Conservation (phyloP, 2,329 filamentous ascomycete species). For the Penicillium sp. region DNA sequence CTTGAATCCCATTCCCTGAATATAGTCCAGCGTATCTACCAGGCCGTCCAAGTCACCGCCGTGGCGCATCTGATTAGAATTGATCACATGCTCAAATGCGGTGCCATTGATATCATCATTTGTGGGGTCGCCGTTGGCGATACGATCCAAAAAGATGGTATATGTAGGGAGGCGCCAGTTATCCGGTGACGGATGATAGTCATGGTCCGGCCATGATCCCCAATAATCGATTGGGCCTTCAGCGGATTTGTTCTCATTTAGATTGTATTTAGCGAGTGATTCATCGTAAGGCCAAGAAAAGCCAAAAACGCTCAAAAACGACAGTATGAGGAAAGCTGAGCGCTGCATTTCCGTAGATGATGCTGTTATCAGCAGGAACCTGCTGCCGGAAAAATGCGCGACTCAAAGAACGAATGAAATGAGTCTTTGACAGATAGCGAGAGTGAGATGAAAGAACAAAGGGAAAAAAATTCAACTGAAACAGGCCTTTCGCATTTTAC, state of each 20-base stretch:
- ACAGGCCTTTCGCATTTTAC: background rate
- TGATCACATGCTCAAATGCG: slow-evolving; percentile 51
- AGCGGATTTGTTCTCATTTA: slow-evolving; percentile 52
- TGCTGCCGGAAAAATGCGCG: slow-evolving; percentile 1
- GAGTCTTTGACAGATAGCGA: background rate
- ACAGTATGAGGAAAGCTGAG: slow-evolving; percentile 5
- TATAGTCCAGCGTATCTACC: slow-evolving; percentile 54
- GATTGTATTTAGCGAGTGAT: slow-evolving; percentile 47
- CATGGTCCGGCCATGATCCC: slow-evolving; percentile 46
- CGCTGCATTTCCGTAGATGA: slow-evolving; percentile 5
- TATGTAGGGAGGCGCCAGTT: slow-evolving; percentile 61
- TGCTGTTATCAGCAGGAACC: slow-evolving; percentile 3
- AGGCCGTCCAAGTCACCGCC: slow-evolving; percentile 54
- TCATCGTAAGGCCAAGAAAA: slow-evolving; percentile 42
- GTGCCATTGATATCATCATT: slow-evolving; percentile 47
- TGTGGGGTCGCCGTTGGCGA: slow-evolving; percentile 55
- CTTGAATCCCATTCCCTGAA: slow-evolving; percentile 58
- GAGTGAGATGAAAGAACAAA: slow-evolving; percentile 3
- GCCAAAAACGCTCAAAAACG: slow-evolving; percentile 5
- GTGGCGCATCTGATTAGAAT: slow-evolving; percentile 54
- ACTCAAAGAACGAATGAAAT: slow-evolving; percentile 2
- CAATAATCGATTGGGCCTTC: slow-evolving; percentile 49
- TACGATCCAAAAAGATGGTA: slow-evolving; percentile 56
- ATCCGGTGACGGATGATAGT: slow-evolving; percentile 46
- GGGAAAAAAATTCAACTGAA: background rate